Base-by-base conservation (phyloP, 83 land plant species). In the Diphasiastrum complanatum region DNA sequence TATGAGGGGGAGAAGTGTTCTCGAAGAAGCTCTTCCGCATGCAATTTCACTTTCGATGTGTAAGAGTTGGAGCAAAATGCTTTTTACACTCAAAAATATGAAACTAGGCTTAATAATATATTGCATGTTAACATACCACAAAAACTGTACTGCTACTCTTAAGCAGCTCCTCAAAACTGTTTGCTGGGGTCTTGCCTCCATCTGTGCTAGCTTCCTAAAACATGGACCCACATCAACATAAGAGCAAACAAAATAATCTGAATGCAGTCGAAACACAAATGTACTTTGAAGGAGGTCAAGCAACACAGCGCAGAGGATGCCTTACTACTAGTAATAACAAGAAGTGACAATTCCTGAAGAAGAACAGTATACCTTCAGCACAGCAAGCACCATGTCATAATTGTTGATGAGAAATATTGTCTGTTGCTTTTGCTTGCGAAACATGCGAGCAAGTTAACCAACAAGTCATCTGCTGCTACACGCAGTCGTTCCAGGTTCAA, bases 391-490 rank as follows among this genome's bases (percentile, higher is more conserved):
- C 90, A 95, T 85, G 66, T 95, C 99, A 68, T 95, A 95, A 69
- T 95, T 95, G 66, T 95, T 95, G 54, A 95, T 95, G 47, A 95
- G 86, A 45, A 95, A 95, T 38, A 95, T 85, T 14, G 82, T 95
- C 61, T 86, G 90, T 53, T 69, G 76, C 66, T 95, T 95, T 50
- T 85, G 78, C 61, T 83, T 81, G 40, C 67, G 34, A 54, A 95
- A 95, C 54, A 63, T 66, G 51, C 83, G 82, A 24, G 99, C 80
- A 33, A 95, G 81, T 75, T 90, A 16, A 75, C 79, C 58, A 95
- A 74, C 73, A 95, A 73, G 51, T 95, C 99, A 68, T 95, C 99
- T 11, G 85, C 67, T 28, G 99, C 93, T 73, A 86, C 89, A 53
- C 97, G 78, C 33, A 95, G 68, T 37, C 99, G 67, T 33, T 95